phyloP scores from a whole-genome alignment of 2,329 filamentous ascomycete genomes.

The Trichoderma atroviride region DNA sequence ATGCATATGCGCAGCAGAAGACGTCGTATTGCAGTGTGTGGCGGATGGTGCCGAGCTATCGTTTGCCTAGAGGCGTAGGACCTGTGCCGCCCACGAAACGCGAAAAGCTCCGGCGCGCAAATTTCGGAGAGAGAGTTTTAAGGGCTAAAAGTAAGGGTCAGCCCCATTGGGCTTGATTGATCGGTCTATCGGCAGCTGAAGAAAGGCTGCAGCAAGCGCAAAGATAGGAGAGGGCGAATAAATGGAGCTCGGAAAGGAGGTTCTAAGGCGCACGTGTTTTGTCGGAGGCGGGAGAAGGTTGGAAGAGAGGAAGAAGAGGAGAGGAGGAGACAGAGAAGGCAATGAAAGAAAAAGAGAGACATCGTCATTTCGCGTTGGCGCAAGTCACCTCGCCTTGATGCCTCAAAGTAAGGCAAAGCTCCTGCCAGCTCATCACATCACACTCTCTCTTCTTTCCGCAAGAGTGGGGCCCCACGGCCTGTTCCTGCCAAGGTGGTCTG shows the following conservation, averaged over 20 bases:
- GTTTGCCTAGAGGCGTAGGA: neutral
- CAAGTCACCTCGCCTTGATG: neutral
- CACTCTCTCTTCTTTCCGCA: neutral
- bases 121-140: neutral
- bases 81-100: neutral
- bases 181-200: neutral
- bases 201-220: neutral
- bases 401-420: constrained; percentile 1
- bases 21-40: neutral
- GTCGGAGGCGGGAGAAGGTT: neutral
- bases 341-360: neutral
- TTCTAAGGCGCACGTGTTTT: neutral
- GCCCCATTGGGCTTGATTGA: neutral
- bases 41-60: neutral
- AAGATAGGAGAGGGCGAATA: neutral
- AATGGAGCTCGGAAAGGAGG: neutral
- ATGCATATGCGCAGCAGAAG: neutral
- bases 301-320: neutral
- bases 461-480: constrained; percentile 6
- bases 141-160: neutral
- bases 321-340: neutral
- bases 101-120: constrained; percentile 3
- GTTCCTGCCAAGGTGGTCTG: constrained; percentile 25
- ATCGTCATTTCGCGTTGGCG: neutral
- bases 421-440: constrained; percentile 19